These are phyloP conservation scores for Daldinia vernicosa DNA, from an alignment of 495 filamentous ascomycete species.

Conservation along the genomic window DNA sequence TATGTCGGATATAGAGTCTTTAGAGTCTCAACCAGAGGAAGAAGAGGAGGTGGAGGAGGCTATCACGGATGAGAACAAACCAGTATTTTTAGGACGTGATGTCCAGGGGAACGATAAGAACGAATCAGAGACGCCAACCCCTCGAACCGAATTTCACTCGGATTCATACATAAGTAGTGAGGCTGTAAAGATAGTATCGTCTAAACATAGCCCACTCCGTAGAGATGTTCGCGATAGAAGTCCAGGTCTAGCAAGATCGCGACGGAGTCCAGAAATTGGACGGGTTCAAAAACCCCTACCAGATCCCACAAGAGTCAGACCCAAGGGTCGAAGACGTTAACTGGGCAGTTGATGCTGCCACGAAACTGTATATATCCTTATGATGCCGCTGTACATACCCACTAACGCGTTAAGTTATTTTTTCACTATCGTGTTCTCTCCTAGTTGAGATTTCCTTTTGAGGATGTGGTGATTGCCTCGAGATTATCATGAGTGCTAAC, in stretches of 20 bases:
- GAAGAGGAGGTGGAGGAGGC: constrained; percentile 21
- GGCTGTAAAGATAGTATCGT: constrained; percentile 29
- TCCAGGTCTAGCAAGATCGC: constrained; percentile 45
- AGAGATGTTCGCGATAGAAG: constrained; percentile 36
- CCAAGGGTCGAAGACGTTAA: constrained; percentile 47
- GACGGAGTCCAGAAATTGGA: constrained; percentile 50
- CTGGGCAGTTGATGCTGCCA: constrained; percentile 15
- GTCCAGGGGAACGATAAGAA: constrained; percentile 24
- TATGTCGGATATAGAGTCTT: constrained; percentile 43
- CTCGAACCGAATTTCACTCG: constrained; percentile 45
- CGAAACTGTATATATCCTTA: constrained; percentile 44
- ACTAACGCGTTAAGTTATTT: constrained; percentile 34
- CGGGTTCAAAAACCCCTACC: constrained; percentile 53
- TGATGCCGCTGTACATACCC: constrained; percentile 43
- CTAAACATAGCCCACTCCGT: constrained; percentile 36
- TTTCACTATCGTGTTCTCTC: constrained; percentile 5
- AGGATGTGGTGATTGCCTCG: constrained; percentile 28
- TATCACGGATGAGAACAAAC: constrained; percentile 23
- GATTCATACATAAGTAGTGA: constrained; percentile 45
- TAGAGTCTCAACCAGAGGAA: constrained; percentile 27
- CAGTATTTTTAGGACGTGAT: constrained; percentile 3
- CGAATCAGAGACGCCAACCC: constrained; percentile 53
- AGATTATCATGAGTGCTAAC: constrained; percentile 23
- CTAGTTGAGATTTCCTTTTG: constrained; percentile 10
- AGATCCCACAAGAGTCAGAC: constrained; percentile 47